These are phyloP conservation scores for Aspergillus proliferans DNA, from an alignment of 2,329 filamentous ascomycete species.

Conservation along the genomic window DNA sequence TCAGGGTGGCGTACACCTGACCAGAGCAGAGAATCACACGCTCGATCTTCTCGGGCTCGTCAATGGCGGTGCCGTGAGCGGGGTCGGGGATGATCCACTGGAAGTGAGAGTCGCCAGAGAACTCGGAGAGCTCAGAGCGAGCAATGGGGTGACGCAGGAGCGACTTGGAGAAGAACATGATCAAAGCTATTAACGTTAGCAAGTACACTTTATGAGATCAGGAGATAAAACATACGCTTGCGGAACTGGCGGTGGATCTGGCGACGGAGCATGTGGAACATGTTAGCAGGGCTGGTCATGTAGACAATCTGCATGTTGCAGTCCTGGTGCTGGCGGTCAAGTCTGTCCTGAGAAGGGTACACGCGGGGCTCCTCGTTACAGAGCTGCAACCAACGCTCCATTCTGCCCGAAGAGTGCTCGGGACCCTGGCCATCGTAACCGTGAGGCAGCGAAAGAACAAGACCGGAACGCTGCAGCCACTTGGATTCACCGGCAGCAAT, in stretches of 20 bases:
- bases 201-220: background rate
- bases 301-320: conserved; percentile 99
- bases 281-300: conserved; percentile 91
- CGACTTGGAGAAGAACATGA: conserved; percentile 98
- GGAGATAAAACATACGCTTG: conserved; percentile 66
- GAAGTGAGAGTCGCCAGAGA: conserved; percentile 87
- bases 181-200: conserved; percentile 55
- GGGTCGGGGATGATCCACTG: conserved; percentile 92
- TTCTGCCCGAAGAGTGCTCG: conserved; percentile 93
- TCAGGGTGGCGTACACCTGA: conserved; percentile 84
- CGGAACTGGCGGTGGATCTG: conserved; percentile 99
- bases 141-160: conserved; percentile 90
- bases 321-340: conserved; percentile 96
- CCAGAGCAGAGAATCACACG: conserved; percentile 91
- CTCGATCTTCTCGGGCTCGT: conserved; percentile 76
- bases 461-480: conserved; percentile 95
- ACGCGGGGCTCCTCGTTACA: conserved; percentile 95
- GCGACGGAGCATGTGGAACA: conserved; percentile 92
- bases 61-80: conserved; percentile 71
- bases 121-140: conserved; percentile 83
- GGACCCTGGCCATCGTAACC: conserved; percentile 98
- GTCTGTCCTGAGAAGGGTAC: conserved; percentile 81
- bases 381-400: conserved; percentile 95
- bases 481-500: conserved; percentile 95
- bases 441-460: conserved; percentile 93